Evolutionary conservation across 2,329 filamentous ascomycete genomes (phyloP).

Genomic region (Talaromyces sp.): DNA sequence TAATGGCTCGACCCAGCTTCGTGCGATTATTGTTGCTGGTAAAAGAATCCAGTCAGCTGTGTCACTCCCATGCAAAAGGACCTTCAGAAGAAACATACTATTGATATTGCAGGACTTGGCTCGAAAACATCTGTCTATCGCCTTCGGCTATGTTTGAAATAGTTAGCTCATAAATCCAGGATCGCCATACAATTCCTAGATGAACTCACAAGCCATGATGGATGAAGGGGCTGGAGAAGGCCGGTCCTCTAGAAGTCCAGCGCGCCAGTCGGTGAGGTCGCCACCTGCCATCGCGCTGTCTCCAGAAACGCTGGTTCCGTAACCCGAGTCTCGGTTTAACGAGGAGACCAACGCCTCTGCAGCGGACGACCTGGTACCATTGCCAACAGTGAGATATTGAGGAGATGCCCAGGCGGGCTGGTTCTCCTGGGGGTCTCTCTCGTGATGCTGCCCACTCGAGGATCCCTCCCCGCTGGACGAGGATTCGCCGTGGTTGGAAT

Average conservation of each 20-base stretch:
- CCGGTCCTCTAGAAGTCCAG: conserved; percentile 51
- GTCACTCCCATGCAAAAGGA: background rate
- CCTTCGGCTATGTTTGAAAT: conserved; percentile 45
- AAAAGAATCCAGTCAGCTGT: conserved; percentile 14
- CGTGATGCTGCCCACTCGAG: conserved; percentile 24
- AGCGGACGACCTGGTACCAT: conserved; percentile 72
- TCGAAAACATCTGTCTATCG: conserved; percentile 64
- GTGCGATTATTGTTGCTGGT: conserved; percentile 75
- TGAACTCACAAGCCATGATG: conserved; percentile 42
- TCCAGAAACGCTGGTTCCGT: conserved; percentile 71
- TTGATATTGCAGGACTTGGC: conserved; percentile 85
- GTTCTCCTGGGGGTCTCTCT: conserved; percentile 9
- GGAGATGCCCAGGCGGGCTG: conserved; percentile 39
- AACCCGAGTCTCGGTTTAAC: conserved; percentile 84
- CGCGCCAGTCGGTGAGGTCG: conserved; percentile 46
- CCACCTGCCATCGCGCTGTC: conserved; percentile 48
- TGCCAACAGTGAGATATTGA: conserved; percentile 83
- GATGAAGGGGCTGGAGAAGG: conserved; percentile 53
- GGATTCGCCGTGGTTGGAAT: conserved; percentile 24
- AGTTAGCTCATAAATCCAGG: conserved; percentile 7
- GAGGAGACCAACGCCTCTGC: conserved; percentile 74
- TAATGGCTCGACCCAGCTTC: conserved; percentile 80
- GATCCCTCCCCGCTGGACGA: conserved; percentile 31
- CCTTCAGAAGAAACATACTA: conserved; percentile 46
- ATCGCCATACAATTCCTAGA: conserved; percentile 17